Conservation (phyloP, 495 filamentous ascomycete species). For the Tuber magnatum region DNA sequence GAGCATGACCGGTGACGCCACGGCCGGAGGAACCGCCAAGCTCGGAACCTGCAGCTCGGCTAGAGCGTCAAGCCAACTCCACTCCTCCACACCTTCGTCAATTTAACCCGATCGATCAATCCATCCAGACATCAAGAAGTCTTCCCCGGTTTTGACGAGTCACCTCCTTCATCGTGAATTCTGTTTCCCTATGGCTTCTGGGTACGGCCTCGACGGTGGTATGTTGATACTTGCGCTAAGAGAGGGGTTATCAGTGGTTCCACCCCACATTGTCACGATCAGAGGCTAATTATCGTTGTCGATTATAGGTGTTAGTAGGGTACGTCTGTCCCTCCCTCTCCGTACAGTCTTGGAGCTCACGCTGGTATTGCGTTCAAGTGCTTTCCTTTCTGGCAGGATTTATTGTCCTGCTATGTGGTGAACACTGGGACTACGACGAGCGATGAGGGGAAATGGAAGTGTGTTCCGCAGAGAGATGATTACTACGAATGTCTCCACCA, state of each 20-base stretch:
- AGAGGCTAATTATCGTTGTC: neutral
- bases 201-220: constrained; percentile 75
- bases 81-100: neutral
- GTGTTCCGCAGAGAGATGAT: constrained; percentile 79
- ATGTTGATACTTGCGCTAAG: constrained; percentile 40
- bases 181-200: constrained; percentile 62
- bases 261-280: neutral
- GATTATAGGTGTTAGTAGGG: constrained; percentile 38
- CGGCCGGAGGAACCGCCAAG: constrained; percentile 13
- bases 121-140: neutral
- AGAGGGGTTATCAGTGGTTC: neutral
- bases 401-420: constrained; percentile 81
- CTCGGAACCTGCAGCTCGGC: constrained; percentile 8
- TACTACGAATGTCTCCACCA: constrained; percentile 99
- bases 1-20: constrained; percentile 14
- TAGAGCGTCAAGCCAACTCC: neutral
- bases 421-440: constrained; percentile 63
- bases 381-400: constrained; percentile 98
- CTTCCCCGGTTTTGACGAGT: neutral
- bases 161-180: constrained; percentile 4
- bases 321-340: constrained; percentile 14
- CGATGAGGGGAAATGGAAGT: constrained; percentile 78
- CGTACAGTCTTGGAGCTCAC: neutral
- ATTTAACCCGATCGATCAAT: neutral
- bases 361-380: constrained; percentile 57